A percentile compares a stretch with the other conserved stretches of the same genome.
Conservation (phyloP, 768 basidiomycete genomes). For the Pulveroboletus sp. region DNA sequence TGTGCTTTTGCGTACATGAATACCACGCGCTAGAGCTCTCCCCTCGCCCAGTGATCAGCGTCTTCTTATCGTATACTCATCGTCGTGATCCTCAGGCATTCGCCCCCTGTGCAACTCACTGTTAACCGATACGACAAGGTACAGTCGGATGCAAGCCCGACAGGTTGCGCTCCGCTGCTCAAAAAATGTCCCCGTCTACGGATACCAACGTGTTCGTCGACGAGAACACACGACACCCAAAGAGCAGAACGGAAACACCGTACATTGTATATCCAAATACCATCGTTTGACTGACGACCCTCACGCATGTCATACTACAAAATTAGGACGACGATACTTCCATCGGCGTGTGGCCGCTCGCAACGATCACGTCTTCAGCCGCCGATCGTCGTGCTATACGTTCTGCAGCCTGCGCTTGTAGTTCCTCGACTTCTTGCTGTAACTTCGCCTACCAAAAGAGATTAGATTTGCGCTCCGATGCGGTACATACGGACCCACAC, state of each 20-base stretch:
- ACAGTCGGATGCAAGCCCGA: too few relatives aligned
- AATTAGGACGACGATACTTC: slow-evolving; percentile 20
- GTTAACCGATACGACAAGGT: too few relatives aligned
- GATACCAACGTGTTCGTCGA: neutral
- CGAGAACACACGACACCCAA: neutral
- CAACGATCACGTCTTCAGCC: slow-evolving; percentile 27
- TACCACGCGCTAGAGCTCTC: too few relatives aligned
- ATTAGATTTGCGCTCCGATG: neutral
- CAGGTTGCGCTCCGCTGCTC: too few relatives aligned
- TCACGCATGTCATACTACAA: too few relatives aligned
- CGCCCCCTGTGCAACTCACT: too few relatives aligned
- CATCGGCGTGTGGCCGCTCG: slow-evolving; percentile 29
- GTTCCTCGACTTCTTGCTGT: slow-evolving; percentile 51
- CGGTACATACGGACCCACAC: slow-evolving; percentile 15
- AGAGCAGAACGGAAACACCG: neutral
- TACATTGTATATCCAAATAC: neutral
- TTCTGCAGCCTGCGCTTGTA: slow-evolving; percentile 47
- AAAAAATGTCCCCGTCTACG: too few relatives aligned
- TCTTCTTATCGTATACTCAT: too few relatives aligned
- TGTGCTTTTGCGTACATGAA: too few relatives aligned
- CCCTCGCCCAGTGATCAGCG: too few relatives aligned
- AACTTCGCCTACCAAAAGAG: slow-evolving; percentile 44
- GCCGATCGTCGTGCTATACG: slow-evolving; percentile 34
- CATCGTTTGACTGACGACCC: neutral
- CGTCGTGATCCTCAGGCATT: too few relatives aligned